Evolutionary conservation across 2,329 filamentous ascomycete genomes (phyloP), one percentile per base, ranked within the genome.

Genomic region (Akanthomyces dipterigenus): DNA sequence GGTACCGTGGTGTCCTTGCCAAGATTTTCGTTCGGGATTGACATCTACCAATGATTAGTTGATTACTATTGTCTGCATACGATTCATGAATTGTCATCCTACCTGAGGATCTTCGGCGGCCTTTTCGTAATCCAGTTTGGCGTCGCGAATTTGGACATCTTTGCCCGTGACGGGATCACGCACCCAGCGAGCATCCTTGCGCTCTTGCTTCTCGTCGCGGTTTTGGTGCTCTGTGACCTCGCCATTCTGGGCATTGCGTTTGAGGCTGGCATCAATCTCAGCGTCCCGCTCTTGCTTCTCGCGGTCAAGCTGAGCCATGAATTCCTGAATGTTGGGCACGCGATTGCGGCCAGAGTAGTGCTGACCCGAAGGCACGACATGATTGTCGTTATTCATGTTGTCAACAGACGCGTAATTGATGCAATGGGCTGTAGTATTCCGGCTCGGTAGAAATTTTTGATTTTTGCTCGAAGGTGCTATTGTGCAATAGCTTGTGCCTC

Each of bases 121-220:
- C 48, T 89, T 82, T 74, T 90, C 82, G 68, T 88, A 78, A 50
- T 88, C 81, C 59, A 87, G 80, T 68, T 90, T 85, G 22, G 89
- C 86, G 75, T 96, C 90, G 66, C 92, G 89, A 64, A 98, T 96
- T 65, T 89, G 84, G 22, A 97, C 89, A 65, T 96, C 82, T 56
- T 86, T 89, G 22, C 92, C 92, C 0, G 93, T 97, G 0, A 91
- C 90, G 0, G 93, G 93, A 71, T 98, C 93, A 1, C 89, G 91
- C 49, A 96, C 93, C 8, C 73, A 77, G 20, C 90, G 91, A 40
- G 92, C 87, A 61, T 78, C 72, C 54, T 76, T 75, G 49, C 67
- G 76, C 55, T 75, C 76, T 45, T 65, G 69, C 43, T 71, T 67
- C 9, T 70, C 65, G 0, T 76, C 69, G 16, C 64, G 63, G 55